Evolutionary conservation across 768 basidiomycete genomes (phyloP), one percentile per base, ranked within the genome.

Genomic region (Lanmaoa rubissima): DNA sequence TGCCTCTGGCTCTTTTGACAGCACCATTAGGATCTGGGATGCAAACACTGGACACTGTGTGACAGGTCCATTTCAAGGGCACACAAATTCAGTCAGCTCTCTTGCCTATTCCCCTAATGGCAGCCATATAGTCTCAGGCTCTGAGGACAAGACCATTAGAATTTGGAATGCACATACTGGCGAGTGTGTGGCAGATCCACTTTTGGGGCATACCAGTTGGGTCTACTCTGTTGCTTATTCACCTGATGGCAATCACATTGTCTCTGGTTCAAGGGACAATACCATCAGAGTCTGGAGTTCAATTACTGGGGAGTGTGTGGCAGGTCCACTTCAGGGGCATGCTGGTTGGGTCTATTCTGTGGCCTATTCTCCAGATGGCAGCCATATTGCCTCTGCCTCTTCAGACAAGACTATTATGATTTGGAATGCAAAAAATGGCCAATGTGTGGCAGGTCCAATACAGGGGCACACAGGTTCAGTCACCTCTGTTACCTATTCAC

Each of bases 291-390:
- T 71, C 2, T 73, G 67, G 69, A 40, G 65, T 26, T 16, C 55
- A 32, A 12, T 31, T 5, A 52, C 60, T 56, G 50, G 63, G 42
- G 32, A 51, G 12, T 41, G 57, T 51, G 26, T 62, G 2, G 46
- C 36, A 51, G 48, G 35, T 35, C 55, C 55, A 48, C 36, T 58
- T 19, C 14, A 49, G 3, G 59, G 41, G 11, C 58, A 71, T 12
- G 51, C 14, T 17, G 8, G 13, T 14, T 21, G 34, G 28, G 43
- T 66, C 0, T 38, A 38, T 11, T 62, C 63, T 53, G 39, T 70
- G 51, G 68, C 60, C 19, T 60, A 66, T 45, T 71, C 71, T 14
- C 61, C 61, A 38, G 59, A 73, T 63, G 58, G 62, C 11, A 59
- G 11, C 28, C 49, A 54, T 9, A 53, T 74, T 41, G 68, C 49